These are phyloP conservation scores for Globisporangium iwayamae DNA, from an alignment of 352 stramenopile genomes.

Conservation along the genomic window DNA sequence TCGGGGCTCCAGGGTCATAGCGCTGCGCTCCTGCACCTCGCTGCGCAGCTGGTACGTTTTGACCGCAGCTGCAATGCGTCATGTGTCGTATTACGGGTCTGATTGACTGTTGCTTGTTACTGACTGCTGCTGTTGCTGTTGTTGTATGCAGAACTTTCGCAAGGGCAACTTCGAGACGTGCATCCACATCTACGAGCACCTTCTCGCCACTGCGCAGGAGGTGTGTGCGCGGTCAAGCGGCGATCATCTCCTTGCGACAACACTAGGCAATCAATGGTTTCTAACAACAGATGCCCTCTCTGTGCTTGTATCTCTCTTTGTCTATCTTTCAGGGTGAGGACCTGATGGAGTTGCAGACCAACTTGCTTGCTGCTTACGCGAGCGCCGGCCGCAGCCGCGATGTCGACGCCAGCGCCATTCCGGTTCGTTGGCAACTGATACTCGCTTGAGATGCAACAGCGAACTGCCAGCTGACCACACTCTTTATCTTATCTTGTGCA, in stretches of 20 bases:
- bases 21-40: slow-evolving; percentile 55
- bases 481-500: slow-evolving; percentile 10
- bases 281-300: not conserved
- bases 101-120: not conserved
- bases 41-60: slow-evolving; percentile 53
- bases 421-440: slow-evolving; percentile 23
- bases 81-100: not conserved
- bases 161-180: slow-evolving; percentile 55
- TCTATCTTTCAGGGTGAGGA: slow-evolving; percentile 40
- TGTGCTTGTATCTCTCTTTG: not conserved
- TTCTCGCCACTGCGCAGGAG: slow-evolving; percentile 43
- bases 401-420: slow-evolving; percentile 45
- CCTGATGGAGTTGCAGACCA: slow-evolving; percentile 73
- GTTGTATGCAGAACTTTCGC: slow-evolving; percentile 55
- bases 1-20: slow-evolving; percentile 28
- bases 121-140: not conserved
- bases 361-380: slow-evolving; percentile 70
- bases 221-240: slow-evolving; percentile 11
- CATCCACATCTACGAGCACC: slow-evolving; percentile 75
- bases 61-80: not conserved
- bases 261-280: not conserved
- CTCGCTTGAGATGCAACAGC: not conserved
- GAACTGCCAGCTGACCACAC: not conserved
- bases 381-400: slow-evolving; percentile 54
- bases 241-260: not conserved